Percentiles rank a stretch among this genome's conserved stretches.
These are phyloP conservation scores for Trichoderma koningii DNA, from an alignment of 2,329 filamentous ascomycete genomes.

Conservation along the genomic window DNA sequence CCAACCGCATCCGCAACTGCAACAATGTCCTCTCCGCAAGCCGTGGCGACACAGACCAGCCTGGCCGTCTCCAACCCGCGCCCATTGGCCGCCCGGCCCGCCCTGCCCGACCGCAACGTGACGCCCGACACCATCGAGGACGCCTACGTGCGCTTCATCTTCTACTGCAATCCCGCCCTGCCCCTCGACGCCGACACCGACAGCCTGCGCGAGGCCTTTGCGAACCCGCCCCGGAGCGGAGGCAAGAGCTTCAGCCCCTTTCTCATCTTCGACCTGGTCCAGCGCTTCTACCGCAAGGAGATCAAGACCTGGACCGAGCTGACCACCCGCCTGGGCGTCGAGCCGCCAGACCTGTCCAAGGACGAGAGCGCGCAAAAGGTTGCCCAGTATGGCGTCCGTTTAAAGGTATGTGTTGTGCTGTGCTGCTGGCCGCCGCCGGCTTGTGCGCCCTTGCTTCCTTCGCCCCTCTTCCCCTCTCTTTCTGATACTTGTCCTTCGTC, in stretches of 20 bases:
- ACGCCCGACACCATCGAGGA: constrained; percentile 73
- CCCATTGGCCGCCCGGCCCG: constrained; percentile 30
- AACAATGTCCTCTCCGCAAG: constrained; percentile 28
- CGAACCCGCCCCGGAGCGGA: constrained; percentile 79
- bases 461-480: neutral
- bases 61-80: constrained; percentile 21
- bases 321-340: constrained; percentile 83
- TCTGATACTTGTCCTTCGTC: neutral
- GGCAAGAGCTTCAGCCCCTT: constrained; percentile 83
- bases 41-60: constrained; percentile 29
- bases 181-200: constrained; percentile 65
- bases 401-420: constrained; percentile 66
- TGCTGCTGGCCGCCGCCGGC: neutral
- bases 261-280: constrained; percentile 74
- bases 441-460: neutral
- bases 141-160: constrained; percentile 80
- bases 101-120: constrained; percentile 68
- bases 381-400: constrained; percentile 87
- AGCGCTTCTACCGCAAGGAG: constrained; percentile 75
- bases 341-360: constrained; percentile 77
- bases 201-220: constrained; percentile 74
- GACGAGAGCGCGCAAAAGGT: constrained; percentile 91
- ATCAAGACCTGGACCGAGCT: constrained; percentile 93
- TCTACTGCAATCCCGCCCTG: constrained; percentile 87
- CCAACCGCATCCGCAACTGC: neutral